A percentile compares a stretch with the other conserved stretches of the same genome.
phyloP scores from a whole-genome alignment of 108 stramenopile genomes.

The Cyclotella sp. region DNA sequence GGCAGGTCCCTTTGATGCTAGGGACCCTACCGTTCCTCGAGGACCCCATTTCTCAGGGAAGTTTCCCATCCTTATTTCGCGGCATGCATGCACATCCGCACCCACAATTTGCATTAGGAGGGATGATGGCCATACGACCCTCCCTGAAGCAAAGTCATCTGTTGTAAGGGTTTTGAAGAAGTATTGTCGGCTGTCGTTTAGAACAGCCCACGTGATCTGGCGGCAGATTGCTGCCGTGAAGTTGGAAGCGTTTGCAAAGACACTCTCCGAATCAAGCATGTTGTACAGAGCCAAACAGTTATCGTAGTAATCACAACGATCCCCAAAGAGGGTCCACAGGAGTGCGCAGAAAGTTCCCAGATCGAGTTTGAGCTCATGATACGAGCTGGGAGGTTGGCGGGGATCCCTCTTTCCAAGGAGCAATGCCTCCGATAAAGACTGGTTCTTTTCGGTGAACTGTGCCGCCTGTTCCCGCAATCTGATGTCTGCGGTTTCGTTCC shows the following conservation, averaged over 20 bases:
- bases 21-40: too few species aligned
- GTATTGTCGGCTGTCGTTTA: background rate
- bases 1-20: too few species aligned
- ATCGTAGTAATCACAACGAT: background rate
- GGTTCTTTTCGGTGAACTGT: background rate
- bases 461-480: too few species aligned
- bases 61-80: too few species aligned
- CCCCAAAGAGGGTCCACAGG: constrained; percentile 1
- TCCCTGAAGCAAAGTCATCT: too few species aligned
- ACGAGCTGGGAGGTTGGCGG: background rate
- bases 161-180: too few species aligned
- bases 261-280: background rate
- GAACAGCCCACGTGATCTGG: background rate
- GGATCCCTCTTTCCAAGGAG: background rate
- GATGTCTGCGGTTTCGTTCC: too few species aligned
- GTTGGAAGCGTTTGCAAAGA: background rate
- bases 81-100: background rate
- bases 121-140: too few species aligned
- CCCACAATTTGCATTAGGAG: too few species aligned
- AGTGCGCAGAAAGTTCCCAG: constrained; percentile 3
- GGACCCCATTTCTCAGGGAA: too few species aligned
- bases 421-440: background rate
- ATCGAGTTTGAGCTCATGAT: background rate
- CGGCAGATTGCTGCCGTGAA: background rate
- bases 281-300: background rate